A percentile compares a stretch with the other conserved stretches of the same genome.
phyloP scores from a whole-genome alignment of 129 eudicot genomes.

The Chrysanthemum lavandulifolium region DNA sequence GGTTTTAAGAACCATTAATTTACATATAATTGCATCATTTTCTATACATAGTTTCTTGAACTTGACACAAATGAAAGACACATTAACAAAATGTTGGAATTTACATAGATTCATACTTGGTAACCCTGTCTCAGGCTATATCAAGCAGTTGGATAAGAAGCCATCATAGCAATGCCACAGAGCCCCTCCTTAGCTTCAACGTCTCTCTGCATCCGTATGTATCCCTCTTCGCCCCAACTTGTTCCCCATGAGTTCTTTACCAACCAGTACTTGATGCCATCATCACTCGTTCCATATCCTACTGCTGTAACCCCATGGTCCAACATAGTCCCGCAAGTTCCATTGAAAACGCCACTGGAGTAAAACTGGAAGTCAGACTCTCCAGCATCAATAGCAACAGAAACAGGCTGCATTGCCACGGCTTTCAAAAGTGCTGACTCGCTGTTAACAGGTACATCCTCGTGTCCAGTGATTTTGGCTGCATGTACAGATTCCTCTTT shows the following conservation, averaged over 20 bases:
- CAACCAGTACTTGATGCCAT: constrained; percentile 42
- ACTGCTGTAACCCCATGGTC: constrained; percentile 33
- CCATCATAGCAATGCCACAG: constrained; percentile 38
- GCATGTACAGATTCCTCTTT: constrained; percentile 20
- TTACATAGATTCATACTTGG: not conserved
- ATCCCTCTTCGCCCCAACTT: constrained; percentile 44
- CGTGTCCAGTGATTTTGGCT: constrained; percentile 34
- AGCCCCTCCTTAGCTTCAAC: constrained; percentile 25
- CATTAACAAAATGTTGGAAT: not conserved
- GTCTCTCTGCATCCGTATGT: constrained; percentile 33
- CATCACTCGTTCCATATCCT: constrained; percentile 31
- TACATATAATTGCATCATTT: not conserved
- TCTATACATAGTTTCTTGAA: not conserved
- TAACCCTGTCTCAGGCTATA: not conserved
- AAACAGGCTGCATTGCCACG: constrained; percentile 39
- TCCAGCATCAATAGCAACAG: constrained; percentile 37
- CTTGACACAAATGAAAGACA: not conserved
- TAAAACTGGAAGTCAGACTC: constrained; percentile 30
- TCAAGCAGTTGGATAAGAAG: constrained; percentile 36
- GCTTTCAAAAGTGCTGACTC: constrained; percentile 33
- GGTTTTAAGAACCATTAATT: not conserved
- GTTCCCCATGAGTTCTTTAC: constrained; percentile 46
- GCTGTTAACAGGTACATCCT: constrained; percentile 31
- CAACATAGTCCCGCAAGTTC: constrained; percentile 31
- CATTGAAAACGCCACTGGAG: constrained; percentile 36